Evolutionary conservation across 2,329 filamentous ascomycete genomes (phyloP), one percentile per base, ranked within the genome.

Genomic region (Berkeleyomyces basicola): DNA sequence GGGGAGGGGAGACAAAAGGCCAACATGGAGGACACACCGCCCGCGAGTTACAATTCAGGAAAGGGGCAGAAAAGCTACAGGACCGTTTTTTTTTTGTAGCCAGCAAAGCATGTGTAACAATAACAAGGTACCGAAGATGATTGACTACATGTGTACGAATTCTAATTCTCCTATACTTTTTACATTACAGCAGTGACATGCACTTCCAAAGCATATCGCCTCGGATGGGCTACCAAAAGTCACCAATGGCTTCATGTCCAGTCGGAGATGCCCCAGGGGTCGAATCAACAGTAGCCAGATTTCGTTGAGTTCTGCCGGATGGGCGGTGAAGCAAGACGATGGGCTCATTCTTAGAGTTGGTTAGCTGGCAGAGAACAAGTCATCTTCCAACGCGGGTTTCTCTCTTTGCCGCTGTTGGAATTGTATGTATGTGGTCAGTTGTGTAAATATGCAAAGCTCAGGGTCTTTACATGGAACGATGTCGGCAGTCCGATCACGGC

Each of bases 221-320:
- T 23, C 2, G 43, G 43, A 46, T 46, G 14, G 43, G 16, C 43
- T 46, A n/a, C 14, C 43, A 46, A 11, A 46, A 3, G 16, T 31
- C 5, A 4, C 47, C 36, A 39, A 11, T 37, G 33, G 11, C 7
- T 37, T 55, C 51, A 55, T 36, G 37, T 55, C 11, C 51, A n/a
- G 39, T 46, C 16, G 11, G 14, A n/a, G 14, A n/a, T n/a, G 11
- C 16, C 43, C 3, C 16, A 7, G 36, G 11, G 2, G 10, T 14
- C 36, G 5, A 37, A 55, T 16, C 39, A 11, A 37, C 3, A 11
- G 10, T n/a, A 16, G 51, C 51, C 33, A 9, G 10, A 36, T 46
- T 47, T 61, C 60, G 63, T 64, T 64, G 63, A 64, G 53, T 64
- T 64, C 59, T 64, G 63, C 63, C 63, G 33, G 33, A 10, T 11